A percentile compares a stretch with the other conserved stretches of the same genome.
phyloP scores from a whole-genome alignment of 768 basidiomycete species.

The Chlorophyllum brunneum region DNA sequence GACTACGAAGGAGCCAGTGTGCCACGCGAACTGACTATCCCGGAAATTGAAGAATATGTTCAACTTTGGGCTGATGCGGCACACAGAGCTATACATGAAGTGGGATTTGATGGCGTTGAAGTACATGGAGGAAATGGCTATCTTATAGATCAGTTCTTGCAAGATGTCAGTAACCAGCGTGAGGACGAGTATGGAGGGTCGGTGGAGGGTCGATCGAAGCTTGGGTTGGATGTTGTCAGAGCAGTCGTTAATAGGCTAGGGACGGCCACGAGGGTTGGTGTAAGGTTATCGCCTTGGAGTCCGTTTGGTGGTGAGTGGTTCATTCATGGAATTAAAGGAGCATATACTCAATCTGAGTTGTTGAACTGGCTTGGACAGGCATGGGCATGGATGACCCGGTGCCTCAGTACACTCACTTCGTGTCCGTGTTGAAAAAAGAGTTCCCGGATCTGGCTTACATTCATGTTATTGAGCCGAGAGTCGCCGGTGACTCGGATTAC shows the following conservation, averaged over 20 bases:
- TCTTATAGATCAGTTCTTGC: conserved; percentile 56
- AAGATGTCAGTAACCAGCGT: conserved; percentile 51
- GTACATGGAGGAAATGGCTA: conserved; percentile 37
- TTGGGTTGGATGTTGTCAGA: conserved; percentile 50
- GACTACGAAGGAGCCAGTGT: conserved; percentile 12
- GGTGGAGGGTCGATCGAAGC: conserved; percentile 54
- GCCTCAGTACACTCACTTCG: conserved; percentile 51
- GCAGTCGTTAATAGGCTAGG: conserved; percentile 52
- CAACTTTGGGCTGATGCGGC: conserved; percentile 50
- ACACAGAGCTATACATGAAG: conserved; percentile 41
- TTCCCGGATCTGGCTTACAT: conserved; percentile 50
- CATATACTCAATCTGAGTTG: conserved; percentile 14
- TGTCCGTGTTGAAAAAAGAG: conserved; percentile 30
- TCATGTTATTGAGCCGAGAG: conserved; percentile 42
- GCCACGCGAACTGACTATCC: conserved; percentile 38
- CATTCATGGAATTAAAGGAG: too few relatives aligned
- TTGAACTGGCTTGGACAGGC: conserved; percentile 21
- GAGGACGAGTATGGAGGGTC: conserved; percentile 72
- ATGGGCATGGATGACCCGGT: conserved; percentile 54
- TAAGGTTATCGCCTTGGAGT: conserved; percentile 59
- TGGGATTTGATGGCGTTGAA: conserved; percentile 64
- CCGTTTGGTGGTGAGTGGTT: conserved; percentile 30
- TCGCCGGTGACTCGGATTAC: conserved; percentile 13
- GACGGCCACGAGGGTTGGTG: conserved; percentile 38
- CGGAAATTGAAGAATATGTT: conserved; percentile 47